Percentiles rank a stretch among this genome's conserved stretches.
phyloP scores from a whole-genome alignment of 2,329 filamentous ascomycete genomes.

The Aureobasidium sp. region DNA sequence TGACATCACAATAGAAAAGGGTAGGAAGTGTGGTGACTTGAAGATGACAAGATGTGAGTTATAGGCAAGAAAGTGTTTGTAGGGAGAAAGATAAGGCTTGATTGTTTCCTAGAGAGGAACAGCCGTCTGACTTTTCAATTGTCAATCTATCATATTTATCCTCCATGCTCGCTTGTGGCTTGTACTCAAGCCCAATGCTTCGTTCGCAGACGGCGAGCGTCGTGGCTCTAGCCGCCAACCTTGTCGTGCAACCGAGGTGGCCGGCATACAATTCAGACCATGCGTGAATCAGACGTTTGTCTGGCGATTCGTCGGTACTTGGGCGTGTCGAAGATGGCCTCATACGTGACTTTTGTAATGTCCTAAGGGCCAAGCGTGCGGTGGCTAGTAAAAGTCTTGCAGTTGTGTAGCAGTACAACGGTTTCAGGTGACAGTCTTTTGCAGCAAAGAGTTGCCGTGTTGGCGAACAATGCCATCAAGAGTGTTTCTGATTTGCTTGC shows the following conservation, averaged over 20 bases:
- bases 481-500: conserved; percentile 73
- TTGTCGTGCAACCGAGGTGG: not conserved
- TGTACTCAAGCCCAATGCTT: not conserved
- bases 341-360: not conserved
- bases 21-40: no score
- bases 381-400: no score
- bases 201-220: not conserved
- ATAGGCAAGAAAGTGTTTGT: no score
- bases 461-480: conserved; percentile 71
- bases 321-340: not conserved
- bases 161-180: not conserved
- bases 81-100: not conserved
- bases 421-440: conserved; percentile 18
- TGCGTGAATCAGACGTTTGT: not conserved
- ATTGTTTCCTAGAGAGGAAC: not conserved
- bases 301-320: not conserved
- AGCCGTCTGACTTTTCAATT: not conserved
- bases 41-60: no score
- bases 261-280: no score
- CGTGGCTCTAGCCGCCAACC: not conserved
- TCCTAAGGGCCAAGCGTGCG: not conserved
- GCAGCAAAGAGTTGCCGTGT: conserved; percentile 57
- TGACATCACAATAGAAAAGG: no score
- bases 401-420: not conserved
- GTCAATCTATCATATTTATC: not conserved